Evolutionary conservation across 1,284 basidiomycete species (phyloP).

Genomic region (Pascua sp.): DNA sequence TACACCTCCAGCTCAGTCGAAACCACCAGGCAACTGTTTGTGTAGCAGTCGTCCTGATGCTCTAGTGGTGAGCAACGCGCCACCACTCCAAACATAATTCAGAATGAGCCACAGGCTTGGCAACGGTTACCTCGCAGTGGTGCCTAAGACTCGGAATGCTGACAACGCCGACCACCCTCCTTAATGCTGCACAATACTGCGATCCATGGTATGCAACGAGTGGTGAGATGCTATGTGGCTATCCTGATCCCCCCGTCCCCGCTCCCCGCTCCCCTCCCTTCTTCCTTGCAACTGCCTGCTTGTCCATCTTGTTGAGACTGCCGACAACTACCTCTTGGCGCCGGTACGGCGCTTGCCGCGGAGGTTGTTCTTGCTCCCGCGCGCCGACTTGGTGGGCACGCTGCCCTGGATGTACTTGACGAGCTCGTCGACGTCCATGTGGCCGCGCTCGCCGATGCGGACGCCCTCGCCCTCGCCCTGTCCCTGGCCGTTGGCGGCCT

Average conservation of each 20-base stretch:
- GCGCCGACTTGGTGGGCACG: constrained; percentile 18
- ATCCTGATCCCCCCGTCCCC: background rate
- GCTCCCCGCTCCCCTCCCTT: background rate
- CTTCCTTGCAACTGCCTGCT: background rate
- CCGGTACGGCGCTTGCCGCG: constrained; percentile 49
- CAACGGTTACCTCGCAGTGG: no score
- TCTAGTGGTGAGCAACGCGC: no score
- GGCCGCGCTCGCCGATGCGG: constrained; percentile 39
- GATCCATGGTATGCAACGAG: constrained; percentile 13
- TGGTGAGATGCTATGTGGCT: constrained; percentile 16
- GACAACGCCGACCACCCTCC: no score
- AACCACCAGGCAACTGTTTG: no score
- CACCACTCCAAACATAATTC: no score
- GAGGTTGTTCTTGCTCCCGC: constrained; percentile 43
- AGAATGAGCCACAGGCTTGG: no score
- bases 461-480: constrained; percentile 5
- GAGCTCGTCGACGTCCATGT: constrained; percentile 50
- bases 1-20: no score
- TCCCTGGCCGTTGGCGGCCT: constrained; percentile 6
- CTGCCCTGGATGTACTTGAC: constrained; percentile 51
- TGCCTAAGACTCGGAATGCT: no score
- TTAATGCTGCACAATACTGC: no score
- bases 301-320: background rate
- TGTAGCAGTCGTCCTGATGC: no score
- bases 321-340: constrained; percentile 29